Evolutionary conservation across 768 basidiomycete species (phyloP).

Genomic region (Kondoa malvinella): DNA sequence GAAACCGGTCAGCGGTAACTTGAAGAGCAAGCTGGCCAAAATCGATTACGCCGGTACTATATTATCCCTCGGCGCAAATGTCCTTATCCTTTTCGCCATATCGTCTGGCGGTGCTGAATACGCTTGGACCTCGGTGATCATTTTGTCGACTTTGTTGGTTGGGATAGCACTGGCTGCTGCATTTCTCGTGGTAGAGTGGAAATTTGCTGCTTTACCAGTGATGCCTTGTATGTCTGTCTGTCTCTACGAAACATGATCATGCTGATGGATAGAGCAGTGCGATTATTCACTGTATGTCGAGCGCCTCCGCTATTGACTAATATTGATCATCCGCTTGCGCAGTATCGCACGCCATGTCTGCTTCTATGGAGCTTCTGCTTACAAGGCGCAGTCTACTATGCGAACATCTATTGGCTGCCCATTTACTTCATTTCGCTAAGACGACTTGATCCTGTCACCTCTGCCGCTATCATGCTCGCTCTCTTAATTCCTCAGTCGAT

Average conservation of each 20-base stretch:
- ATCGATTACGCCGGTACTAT: constrained; percentile 13
- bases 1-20: background rate
- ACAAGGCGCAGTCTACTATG: constrained; percentile 8
- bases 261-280: background rate
- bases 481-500: too few relatives aligned
- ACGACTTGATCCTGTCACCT: background rate
- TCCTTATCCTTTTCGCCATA: constrained; percentile 14
- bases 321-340: constrained; percentile 6
- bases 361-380: constrained; percentile 3
- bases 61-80: constrained; percentile 9
- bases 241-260: too few relatives aligned
- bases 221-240: constrained; percentile 4
- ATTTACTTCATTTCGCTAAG: constrained; percentile 6
- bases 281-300: background rate
- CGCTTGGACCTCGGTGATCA: constrained; percentile 11
- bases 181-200: constrained; percentile 14
- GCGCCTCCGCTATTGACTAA: too few relatives aligned
- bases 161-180: constrained; percentile 3
- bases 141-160: constrained; percentile 1
- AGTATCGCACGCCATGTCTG: constrained; percentile 7
- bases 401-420: constrained; percentile 10
- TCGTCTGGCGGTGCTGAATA: constrained; percentile 13
- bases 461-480: background rate
- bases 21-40: constrained; percentile 6
- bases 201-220: constrained; percentile 12